Evolutionary conservation across 2,329 filamentous ascomycete species (phyloP).

Genomic region (Tolypocladium album): DNA sequence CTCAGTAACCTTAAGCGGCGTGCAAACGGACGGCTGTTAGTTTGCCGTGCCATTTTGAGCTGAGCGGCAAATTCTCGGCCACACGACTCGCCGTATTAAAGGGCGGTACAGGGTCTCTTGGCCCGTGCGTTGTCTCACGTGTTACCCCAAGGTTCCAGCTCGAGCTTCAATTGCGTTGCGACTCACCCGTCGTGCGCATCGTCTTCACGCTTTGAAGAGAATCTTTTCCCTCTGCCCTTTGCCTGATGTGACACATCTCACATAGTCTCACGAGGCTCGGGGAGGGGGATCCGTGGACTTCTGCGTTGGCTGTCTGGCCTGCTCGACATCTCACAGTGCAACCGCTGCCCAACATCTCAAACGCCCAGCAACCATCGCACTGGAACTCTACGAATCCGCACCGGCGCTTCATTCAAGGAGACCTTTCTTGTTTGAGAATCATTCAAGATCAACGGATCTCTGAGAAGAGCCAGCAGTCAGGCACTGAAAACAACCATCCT

Average conservation of each 20-base stretch:
- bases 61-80: not conserved
- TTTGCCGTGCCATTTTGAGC: not conserved
- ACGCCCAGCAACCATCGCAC: not conserved
- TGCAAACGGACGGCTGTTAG: not conserved
- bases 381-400: not conserved
- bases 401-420: not conserved
- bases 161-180: conserved; percentile 3
- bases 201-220: not conserved
- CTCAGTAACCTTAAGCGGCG: not conserved
- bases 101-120: conserved; percentile 1
- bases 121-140: conserved; percentile 14
- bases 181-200: not conserved
- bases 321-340: not conserved
- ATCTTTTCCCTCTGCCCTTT: not conserved
- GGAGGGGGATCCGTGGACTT: conserved; percentile 11
- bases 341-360: not conserved
- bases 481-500: not conserved
- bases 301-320: not conserved
- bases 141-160: conserved; percentile 6
- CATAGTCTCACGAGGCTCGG: conserved; percentile 10
- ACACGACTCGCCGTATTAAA: not conserved
- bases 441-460: not conserved
- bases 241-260: conserved; percentile 9
- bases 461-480: not conserved
- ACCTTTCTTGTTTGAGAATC: not conserved